These are phyloP conservation scores for Drechslerella coelobrocha DNA, from an alignment of 2,329 filamentous ascomycete species.

Conservation along the genomic window DNA sequence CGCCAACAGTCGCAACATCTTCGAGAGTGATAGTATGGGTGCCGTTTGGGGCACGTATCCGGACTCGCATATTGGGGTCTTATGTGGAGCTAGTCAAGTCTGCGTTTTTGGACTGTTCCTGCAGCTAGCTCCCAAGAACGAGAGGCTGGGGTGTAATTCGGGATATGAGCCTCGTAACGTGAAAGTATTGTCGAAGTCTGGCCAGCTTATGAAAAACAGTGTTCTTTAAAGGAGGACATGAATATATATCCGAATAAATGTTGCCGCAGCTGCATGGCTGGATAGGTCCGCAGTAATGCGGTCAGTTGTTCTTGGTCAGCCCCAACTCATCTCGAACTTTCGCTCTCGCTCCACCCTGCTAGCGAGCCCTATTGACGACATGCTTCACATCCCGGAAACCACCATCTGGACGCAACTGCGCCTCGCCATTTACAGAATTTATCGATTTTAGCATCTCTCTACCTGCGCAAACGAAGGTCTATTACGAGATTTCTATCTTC, in stretches of 20 bases:
- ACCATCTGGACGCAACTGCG: too few species aligned
- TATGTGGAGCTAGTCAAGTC: slow-evolving; percentile 19
- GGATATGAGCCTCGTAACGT: background rate
- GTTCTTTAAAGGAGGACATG: too few species aligned
- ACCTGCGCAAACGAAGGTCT: too few species aligned
- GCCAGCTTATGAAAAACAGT: too few species aligned
- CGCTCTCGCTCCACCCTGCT: background rate
- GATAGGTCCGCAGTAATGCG: too few species aligned
- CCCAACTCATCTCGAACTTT: background rate
- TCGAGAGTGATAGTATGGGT: slow-evolving; percentile 73
- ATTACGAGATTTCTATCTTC: background rate
- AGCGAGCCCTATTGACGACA: background rate
- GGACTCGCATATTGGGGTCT: slow-evolving; percentile 69
- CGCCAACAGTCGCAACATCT: slow-evolving; percentile 70
- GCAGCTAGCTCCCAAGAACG: background rate
- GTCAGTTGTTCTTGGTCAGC: slow-evolving; percentile 38
- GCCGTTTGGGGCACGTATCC: slow-evolving; percentile 76
- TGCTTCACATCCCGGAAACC: background rate
- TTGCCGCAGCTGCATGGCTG: too few species aligned
- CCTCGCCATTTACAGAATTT: too few species aligned
- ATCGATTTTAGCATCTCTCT: too few species aligned
- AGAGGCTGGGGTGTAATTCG: too few species aligned
- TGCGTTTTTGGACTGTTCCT: slow-evolving; percentile 39
- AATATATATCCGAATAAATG: too few species aligned
- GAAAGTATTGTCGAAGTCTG: too few species aligned